Evolutionary conservation across 805 yeast genomes (phyloP).

Genomic region (Candida orba): DNA sequence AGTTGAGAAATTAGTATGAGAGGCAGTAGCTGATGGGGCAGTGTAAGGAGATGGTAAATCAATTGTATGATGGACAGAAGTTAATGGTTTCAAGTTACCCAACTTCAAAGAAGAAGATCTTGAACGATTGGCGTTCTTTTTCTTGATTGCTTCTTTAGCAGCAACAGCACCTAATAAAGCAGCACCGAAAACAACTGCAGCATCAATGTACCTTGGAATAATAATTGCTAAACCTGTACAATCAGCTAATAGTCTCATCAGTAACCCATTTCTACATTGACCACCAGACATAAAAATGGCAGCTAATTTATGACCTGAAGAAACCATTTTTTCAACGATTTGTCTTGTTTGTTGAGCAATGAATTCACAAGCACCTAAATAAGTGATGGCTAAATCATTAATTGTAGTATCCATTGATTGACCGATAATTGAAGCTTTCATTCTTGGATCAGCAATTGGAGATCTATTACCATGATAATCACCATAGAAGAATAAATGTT

Average conservation of each 20-base stretch:
- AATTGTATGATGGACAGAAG: constrained; percentile 1
- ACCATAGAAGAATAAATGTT: constrained; percentile 86
- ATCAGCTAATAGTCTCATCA: constrained; percentile 87
- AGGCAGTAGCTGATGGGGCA: constrained; percentile 73
- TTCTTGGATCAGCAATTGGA: constrained; percentile 92
- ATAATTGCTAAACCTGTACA: constrained; percentile 88
- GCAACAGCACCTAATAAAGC: constrained; percentile 95
- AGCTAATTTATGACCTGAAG: constrained; percentile 68
- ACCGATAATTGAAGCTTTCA: constrained; percentile 91
- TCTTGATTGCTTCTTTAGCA: constrained; percentile 50
- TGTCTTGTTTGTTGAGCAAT: constrained; percentile 97
- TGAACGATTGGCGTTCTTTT: constrained; percentile 7
- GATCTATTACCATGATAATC: constrained; percentile 96
- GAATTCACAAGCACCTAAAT: constrained; percentile 92
- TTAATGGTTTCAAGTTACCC: constrained; percentile 21
- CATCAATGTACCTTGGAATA: constrained; percentile 91
- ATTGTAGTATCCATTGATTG: constrained; percentile 85
- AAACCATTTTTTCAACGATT: constrained; percentile 78
- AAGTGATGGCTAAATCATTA: constrained; percentile 77
- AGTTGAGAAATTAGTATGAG: constrained; percentile 42
- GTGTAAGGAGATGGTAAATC: constrained; percentile 62
- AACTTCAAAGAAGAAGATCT: constrained; percentile 23
- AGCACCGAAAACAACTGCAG: constrained; percentile 94
- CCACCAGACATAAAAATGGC: constrained; percentile 92
- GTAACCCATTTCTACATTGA: constrained; percentile 85